phyloP scores from a whole-genome alignment of 148 eudicot genomes.

The Fagopyrum esculentum region DNA sequence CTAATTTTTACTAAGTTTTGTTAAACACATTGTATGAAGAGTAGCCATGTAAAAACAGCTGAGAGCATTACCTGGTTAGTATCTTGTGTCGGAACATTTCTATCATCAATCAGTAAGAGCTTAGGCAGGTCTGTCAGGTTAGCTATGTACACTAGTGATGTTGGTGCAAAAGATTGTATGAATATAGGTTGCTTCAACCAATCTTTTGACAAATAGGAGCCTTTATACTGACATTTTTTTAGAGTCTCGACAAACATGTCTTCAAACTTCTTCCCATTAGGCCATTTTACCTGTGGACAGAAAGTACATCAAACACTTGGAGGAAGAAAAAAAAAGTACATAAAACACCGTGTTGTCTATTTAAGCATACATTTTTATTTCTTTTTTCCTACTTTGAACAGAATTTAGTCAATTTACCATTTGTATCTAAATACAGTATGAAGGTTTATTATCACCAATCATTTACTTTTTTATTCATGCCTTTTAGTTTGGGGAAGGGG shows the following conservation, averaged over 20 bases:
- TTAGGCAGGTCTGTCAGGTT: constrained; percentile 79
- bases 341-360: background rate
- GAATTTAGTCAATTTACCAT: background rate
- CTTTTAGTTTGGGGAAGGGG: background rate
- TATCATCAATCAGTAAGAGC: constrained; percentile 70
- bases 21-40: background rate
- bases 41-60: background rate
- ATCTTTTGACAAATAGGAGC: constrained; percentile 72
- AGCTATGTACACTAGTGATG: constrained; percentile 67
- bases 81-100: constrained; percentile 57
- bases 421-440: background rate
- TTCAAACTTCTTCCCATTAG: constrained; percentile 72
- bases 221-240: constrained; percentile 67
- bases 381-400: background rate
- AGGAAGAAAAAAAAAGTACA: background rate
- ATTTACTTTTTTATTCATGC: background rate
- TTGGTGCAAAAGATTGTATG: constrained; percentile 95
- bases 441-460: background rate
- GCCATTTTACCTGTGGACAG: constrained; percentile 76
- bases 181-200: constrained; percentile 89
- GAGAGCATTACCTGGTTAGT: constrained; percentile 70
- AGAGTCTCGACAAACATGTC: constrained; percentile 77
- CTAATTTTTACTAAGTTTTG: no score
- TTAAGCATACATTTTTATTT: background rate
- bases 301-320: background rate